phyloP scores from a whole-genome alignment of 768 basidiomycete species.

The Agrocybe praecox region DNA sequence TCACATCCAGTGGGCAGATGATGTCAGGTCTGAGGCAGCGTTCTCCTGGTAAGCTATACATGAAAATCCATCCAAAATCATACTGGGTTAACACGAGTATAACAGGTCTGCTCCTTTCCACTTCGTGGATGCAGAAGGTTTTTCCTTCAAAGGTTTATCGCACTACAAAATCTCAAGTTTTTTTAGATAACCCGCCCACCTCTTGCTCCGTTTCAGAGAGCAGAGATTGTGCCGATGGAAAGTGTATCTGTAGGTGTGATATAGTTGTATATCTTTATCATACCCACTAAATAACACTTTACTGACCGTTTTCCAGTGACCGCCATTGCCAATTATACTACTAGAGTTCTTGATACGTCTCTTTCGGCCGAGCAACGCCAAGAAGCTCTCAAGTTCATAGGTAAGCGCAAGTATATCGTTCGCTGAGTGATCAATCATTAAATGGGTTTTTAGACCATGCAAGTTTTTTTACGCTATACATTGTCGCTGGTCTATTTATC shows the following conservation, averaged over 20 bases:
- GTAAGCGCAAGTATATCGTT: conserved; percentile 22
- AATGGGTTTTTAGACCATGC: conserved; percentile 30
- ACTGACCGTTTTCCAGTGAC: conserved; percentile 33
- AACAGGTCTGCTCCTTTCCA: conserved; percentile 44
- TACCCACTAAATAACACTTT: not conserved
- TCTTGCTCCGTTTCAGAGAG: conserved; percentile 51
- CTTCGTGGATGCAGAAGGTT: conserved; percentile 53
- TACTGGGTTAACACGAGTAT: not conserved
- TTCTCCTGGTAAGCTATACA: conserved; percentile 35
- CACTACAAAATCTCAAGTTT: not conserved
- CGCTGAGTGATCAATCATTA: not conserved
- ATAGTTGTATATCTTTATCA: no score
- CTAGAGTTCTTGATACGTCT: conserved; percentile 43
- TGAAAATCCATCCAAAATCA: not conserved
- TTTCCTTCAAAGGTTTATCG: not conserved
- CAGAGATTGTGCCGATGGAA: conserved; percentile 44
- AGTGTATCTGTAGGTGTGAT: conserved; percentile 44
- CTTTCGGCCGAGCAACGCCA: conserved; percentile 44
- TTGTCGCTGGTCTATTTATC: not conserved
- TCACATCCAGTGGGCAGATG: conserved; percentile 50
- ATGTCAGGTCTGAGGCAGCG: conserved; percentile 39
- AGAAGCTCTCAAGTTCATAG: conserved; percentile 57
- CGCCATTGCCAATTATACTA: conserved; percentile 61
- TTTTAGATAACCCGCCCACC: conserved; percentile 40
- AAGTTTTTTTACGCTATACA: conserved; percentile 6